Percentiles rank a stretch among this genome's conserved stretches.
phyloP scores from a whole-genome alignment of 257 asterid genomes.

The Ballota nigra region DNA sequence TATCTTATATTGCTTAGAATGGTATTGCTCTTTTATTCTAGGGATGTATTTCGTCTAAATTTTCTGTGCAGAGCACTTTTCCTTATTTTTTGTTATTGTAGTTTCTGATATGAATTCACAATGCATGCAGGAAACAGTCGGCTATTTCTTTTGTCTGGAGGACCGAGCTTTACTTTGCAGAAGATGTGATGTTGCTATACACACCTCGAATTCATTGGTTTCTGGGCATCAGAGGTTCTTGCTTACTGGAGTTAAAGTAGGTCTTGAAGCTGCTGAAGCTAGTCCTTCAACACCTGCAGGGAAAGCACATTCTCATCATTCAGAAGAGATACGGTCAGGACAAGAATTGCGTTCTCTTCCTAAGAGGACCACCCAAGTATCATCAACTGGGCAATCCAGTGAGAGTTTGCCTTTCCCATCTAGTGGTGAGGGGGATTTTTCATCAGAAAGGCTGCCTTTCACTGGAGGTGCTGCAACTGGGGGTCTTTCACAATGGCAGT shows the following conservation, averaged over 20 bases:
- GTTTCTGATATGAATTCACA: not conserved
- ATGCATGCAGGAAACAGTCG: conserved; percentile 67
- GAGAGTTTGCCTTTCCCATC: conserved; percentile 37
- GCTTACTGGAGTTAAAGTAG: conserved; percentile 88
- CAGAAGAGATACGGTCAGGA: conserved; percentile 38
- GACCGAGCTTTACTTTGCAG: conserved; percentile 93
- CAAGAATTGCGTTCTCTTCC: conserved; percentile 32
- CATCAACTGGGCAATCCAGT: conserved; percentile 37
- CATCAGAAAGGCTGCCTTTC: conserved; percentile 34
- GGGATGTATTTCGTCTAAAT: not conserved
- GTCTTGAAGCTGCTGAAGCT: conserved; percentile 59
- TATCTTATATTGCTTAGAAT: not conserved
- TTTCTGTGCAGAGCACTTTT: not conserved
- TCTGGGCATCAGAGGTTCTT: conserved; percentile 80
- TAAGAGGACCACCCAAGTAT: conserved; percentile 24
- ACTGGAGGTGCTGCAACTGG: conserved; percentile 68
- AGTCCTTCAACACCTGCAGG: conserved; percentile 45
- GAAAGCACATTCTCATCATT: conserved; percentile 31
- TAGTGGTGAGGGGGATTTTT: conserved; percentile 27
- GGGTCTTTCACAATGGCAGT: conserved; percentile 62
- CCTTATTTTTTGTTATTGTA: not conserved
- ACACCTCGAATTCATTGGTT: conserved; percentile 62
- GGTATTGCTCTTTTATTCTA: not conserved
- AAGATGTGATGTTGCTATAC: conserved; percentile 78
- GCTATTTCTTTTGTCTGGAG: conserved; percentile 92